These are phyloP conservation scores for Candida quercuum DNA, from an alignment of 805 yeast genomes.

Conservation along the genomic window DNA sequence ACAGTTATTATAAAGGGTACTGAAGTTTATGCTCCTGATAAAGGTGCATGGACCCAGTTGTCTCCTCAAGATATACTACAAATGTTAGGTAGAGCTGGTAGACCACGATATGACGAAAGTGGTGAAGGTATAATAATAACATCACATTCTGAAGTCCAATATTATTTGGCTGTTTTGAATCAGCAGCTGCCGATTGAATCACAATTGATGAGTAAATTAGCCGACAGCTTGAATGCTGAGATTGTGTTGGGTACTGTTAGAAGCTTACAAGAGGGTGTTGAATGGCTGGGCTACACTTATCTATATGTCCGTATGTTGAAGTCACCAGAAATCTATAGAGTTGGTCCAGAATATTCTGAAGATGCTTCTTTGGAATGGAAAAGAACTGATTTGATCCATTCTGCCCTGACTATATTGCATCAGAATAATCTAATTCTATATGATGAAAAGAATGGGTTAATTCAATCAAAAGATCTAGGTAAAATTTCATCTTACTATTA, in stretches of 20 bases:
- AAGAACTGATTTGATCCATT: constrained; percentile 65
- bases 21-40: constrained; percentile 86
- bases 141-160: constrained; percentile 77
- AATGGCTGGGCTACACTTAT: constrained; percentile 80
- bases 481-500: constrained; percentile 83
- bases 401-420: constrained; percentile 61
- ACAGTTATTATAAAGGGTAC: constrained; percentile 93
- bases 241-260: constrained; percentile 66
- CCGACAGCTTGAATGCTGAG: constrained; percentile 84
- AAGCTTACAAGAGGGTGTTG: constrained; percentile 57
- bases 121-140: constrained; percentile 96
- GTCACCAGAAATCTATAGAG: constrained; percentile 71
- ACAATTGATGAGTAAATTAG: constrained; percentile 63
- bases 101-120: constrained; percentile 87
- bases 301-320: constrained; percentile 71
- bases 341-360: constrained; percentile 55
- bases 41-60: constrained; percentile 84
- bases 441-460: constrained; percentile 41
- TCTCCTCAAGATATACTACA: constrained; percentile 93
- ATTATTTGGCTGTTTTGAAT: constrained; percentile 83
- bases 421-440: constrained; percentile 57
- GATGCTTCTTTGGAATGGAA: constrained; percentile 46
- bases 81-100: constrained; percentile 98
- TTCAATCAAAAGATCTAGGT: constrained; percentile 67
- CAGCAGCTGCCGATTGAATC: constrained; percentile 93